A percentile compares a stretch with the other conserved stretches of the same genome.
phyloP scores from a whole-genome alignment of 805 yeast species.

The Kazachstania viticola region DNA sequence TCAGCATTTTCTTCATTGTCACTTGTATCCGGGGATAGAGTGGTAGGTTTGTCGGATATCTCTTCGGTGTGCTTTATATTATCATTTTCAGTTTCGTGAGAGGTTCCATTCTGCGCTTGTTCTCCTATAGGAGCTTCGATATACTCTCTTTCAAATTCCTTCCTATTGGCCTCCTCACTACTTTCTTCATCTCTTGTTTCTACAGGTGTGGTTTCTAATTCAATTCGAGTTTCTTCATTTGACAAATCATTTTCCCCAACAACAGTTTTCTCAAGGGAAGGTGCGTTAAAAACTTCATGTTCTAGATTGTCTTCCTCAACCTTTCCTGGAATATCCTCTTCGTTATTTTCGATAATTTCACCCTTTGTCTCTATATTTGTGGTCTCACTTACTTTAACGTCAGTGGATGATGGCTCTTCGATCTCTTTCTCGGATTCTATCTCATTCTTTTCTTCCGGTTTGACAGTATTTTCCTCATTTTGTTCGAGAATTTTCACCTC shows the following conservation, averaged over 20 bases:
- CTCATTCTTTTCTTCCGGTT: constrained; percentile 9
- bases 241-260: constrained; percentile 7
- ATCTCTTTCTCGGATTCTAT: constrained; percentile 1
- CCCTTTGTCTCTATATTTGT: not conserved
- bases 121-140: no score
- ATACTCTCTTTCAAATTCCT: no score
- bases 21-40: no score
- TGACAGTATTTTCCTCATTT: constrained; percentile 4
- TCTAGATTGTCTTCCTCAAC: constrained; percentile 3
- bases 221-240: constrained; percentile 2
- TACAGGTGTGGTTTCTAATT: constrained; percentile 2
- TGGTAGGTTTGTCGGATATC: no score
- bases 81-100: constrained; percentile 1
- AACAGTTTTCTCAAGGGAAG: constrained; percentile 1
- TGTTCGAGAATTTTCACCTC: no score
- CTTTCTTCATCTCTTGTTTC: constrained; percentile 6
- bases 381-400: constrained; percentile 2
- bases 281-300: constrained; percentile 4
- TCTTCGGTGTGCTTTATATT: not conserved
- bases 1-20: constrained; percentile 1
- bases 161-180: not conserved
- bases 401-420: constrained; percentile 4
- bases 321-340: no score
- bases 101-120: no score
- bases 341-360: no score